Percentiles rank a stretch among this genome's conserved stretches.
These are phyloP conservation scores for Sporothrix inflata DNA, from an alignment of 2,329 filamentous ascomycete species.

Conservation along the genomic window DNA sequence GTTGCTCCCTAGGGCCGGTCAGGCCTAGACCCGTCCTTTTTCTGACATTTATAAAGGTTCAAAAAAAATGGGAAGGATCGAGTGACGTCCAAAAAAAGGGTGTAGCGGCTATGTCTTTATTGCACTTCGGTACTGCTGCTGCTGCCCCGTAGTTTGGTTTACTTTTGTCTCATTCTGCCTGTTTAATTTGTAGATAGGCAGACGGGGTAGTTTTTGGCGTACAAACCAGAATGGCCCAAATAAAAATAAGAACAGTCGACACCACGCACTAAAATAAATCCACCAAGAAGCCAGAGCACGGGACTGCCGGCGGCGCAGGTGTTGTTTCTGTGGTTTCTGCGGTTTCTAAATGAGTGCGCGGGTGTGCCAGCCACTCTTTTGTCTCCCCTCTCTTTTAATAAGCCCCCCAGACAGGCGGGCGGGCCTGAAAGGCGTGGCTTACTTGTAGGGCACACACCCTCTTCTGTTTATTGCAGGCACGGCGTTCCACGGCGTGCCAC, in stretches of 20 bases:
- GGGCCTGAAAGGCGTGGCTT: conserved; percentile 9
- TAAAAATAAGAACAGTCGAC: neutral
- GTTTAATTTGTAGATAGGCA: neutral
- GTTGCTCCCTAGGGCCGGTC: neutral
- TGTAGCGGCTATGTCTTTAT: neutral
- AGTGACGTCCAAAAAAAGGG: neutral
- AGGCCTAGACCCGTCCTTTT: neutral
- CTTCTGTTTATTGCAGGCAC: conserved; percentile 1
- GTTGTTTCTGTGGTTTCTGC: neutral
- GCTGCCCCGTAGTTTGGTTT: neutral
- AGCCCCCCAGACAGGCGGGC: neutral
- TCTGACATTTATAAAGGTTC: neutral
- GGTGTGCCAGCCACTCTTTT: conserved; percentile 7
- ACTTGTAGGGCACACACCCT: neutral
- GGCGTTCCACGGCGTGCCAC: neutral
- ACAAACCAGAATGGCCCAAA: neutral
- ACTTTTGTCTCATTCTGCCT: neutral
- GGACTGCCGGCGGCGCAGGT: conserved; percentile 16
- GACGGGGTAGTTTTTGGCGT: neutral
- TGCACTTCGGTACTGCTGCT: neutral
- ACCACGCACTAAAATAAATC: neutral
- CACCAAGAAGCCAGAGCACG: neutral
- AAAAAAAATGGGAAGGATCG: conserved; percentile 8
- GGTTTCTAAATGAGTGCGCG: neutral
- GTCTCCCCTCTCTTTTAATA: neutral